phyloP scores from a whole-genome alignment of 2,329 filamentous ascomycete genomes.

The Diaporthe eres region DNA sequence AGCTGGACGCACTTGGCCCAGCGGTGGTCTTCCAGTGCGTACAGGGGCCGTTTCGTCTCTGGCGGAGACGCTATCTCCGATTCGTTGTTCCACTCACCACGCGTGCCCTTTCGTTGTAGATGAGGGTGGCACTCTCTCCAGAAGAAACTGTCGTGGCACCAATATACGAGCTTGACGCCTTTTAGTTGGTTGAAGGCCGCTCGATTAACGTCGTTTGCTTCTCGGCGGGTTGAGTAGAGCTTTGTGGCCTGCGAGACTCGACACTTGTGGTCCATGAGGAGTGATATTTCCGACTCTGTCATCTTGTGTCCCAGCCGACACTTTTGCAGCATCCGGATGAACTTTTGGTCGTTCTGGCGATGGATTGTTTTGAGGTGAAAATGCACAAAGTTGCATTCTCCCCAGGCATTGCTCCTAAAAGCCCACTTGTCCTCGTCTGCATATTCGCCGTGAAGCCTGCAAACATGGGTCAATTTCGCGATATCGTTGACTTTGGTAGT shows the following conservation, averaged over 20 bases:
- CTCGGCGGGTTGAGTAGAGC: constrained; percentile 58
- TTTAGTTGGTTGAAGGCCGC: constrained; percentile 52
- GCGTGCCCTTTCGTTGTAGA: constrained; percentile 46
- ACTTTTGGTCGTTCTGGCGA: constrained; percentile 67
- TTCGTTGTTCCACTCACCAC: constrained; percentile 37
- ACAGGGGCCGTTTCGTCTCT: constrained; percentile 48
- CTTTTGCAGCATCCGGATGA: constrained; percentile 69
- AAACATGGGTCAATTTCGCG: constrained; percentile 49
- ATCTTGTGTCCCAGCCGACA: constrained; percentile 63
- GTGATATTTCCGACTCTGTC: constrained; percentile 52
- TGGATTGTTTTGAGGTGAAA: constrained; percentile 69
- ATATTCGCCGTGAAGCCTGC: constrained; percentile 54
- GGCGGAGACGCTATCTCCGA: constrained; percentile 27
- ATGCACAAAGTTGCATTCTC: constrained; percentile 65
- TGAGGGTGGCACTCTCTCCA: constrained; percentile 51
- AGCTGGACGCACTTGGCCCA: constrained; percentile 60
- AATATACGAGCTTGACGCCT: constrained; percentile 49
- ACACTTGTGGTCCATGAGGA: constrained; percentile 61
- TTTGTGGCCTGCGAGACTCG: constrained; percentile 59
- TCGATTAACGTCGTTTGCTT: constrained; percentile 55
- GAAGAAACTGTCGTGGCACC: constrained; percentile 57
- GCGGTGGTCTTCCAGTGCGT: constrained; percentile 59
- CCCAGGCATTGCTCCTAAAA: constrained; percentile 70
- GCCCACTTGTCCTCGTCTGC: constrained; percentile 71
- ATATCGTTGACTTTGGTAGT: constrained; percentile 38